These are phyloP conservation scores for Xylaria sp. DNA, from an alignment of 2,329 filamentous ascomycete species.

Conservation along the genomic window DNA sequence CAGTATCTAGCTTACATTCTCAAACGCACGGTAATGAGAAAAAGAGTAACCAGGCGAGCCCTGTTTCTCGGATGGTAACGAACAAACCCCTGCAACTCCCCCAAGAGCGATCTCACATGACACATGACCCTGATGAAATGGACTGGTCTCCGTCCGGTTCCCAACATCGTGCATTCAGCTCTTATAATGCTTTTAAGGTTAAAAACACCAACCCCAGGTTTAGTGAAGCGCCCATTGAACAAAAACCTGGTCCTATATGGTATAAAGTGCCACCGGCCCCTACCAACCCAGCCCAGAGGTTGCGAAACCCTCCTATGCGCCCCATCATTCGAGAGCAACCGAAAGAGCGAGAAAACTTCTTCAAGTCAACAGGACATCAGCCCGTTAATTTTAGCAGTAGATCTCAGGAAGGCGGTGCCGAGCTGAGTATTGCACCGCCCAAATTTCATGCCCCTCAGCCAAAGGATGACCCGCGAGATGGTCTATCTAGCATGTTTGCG, in stretches of 20 bases:
- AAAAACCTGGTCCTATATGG: constrained; percentile 69
- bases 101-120: constrained; percentile 36
- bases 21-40: not conserved
- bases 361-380: constrained; percentile 48
- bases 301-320: constrained; percentile 70
- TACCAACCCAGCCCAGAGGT: constrained; percentile 69
- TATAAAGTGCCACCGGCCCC: constrained; percentile 77
- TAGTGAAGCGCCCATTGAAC: constrained; percentile 58
- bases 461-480: constrained; percentile 49
- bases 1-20: not conserved
- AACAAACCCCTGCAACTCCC: not conserved
- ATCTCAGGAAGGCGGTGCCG: constrained; percentile 33
- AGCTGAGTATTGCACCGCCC: constrained; percentile 44
- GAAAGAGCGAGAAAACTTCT: constrained; percentile 62
- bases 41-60: not conserved
- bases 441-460: constrained; percentile 49
- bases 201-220: constrained; percentile 59
- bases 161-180: constrained; percentile 66
- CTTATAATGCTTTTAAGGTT: constrained; percentile 54
- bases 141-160: constrained; percentile 76
- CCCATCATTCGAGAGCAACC: constrained; percentile 62
- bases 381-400: constrained; percentile 43
- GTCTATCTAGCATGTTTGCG: constrained; percentile 50
- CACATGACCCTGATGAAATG: constrained; percentile 70
- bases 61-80: not conserved